These are phyloP conservation scores for Trametes polyzona DNA, from an alignment of 1,284 basidiomycete species.

Conservation along the genomic window DNA sequence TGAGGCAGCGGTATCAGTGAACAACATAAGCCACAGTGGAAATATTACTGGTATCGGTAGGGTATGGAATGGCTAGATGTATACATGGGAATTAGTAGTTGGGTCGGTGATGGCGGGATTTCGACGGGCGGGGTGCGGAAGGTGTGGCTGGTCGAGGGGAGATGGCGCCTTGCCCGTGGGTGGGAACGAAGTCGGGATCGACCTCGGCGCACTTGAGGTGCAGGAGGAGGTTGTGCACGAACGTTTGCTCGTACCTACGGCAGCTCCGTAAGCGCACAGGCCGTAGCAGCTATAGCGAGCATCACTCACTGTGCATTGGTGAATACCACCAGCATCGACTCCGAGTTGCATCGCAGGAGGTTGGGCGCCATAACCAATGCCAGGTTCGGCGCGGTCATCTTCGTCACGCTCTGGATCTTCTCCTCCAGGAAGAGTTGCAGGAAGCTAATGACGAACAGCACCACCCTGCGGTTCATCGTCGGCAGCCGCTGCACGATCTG, in stretches of 20 bases:
- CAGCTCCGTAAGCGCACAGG: conserved; percentile 15
- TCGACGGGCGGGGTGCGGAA: conserved; percentile 45
- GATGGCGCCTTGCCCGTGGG: conserved; percentile 77
- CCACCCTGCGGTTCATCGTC: conserved; percentile 80
- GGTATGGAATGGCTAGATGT: conserved; percentile 16
- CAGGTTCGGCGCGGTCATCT: conserved; percentile 85
- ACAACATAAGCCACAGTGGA: conserved; percentile 16
- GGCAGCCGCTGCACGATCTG: conserved; percentile 78
- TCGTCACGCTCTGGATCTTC: conserved; percentile 70
- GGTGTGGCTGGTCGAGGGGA: conserved; percentile 10
- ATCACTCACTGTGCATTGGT: conserved; percentile 81
- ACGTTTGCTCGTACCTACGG: conserved; percentile 81
- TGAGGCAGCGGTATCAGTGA: conserved; percentile 4
- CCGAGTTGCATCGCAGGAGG: conserved; percentile 79
- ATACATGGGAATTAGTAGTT: conserved; percentile 37
- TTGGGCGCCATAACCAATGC: conserved; percentile 90
- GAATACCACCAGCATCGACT: conserved; percentile 84
- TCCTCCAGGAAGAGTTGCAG: conserved; percentile 86
- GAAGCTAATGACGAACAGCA: conserved; percentile 88
- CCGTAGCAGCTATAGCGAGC: conserved; percentile 3
- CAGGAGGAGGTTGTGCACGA: conserved; percentile 81
- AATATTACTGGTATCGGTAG: conserved; percentile 22
- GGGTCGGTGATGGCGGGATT: conserved; percentile 51
- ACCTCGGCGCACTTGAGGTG: conserved; percentile 76
- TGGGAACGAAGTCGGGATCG: conserved; percentile 75